Percentiles rank a stretch among this genome's conserved stretches.
phyloP scores from a whole-genome alignment of 2,329 filamentous ascomycete species.

The Apiospora sp. region DNA sequence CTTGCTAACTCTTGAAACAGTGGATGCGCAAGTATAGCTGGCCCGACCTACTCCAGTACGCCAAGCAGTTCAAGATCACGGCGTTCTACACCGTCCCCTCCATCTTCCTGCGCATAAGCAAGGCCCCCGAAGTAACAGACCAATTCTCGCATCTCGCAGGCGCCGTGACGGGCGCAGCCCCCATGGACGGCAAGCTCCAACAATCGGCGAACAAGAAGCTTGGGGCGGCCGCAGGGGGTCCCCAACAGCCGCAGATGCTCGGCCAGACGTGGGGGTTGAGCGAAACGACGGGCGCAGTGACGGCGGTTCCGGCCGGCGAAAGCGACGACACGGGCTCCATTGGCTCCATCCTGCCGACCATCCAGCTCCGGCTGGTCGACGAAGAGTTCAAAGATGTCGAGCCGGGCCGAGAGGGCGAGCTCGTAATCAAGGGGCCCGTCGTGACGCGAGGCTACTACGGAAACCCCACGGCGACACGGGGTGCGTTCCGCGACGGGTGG shows the following conservation, averaged over 20 bases:
- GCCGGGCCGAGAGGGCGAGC: constrained; percentile 60
- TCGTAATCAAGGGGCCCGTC: constrained; percentile 75
- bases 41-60: constrained; percentile 58
- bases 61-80: constrained; percentile 56
- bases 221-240: constrained; percentile 37
- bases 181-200: constrained; percentile 62
- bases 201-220: constrained; percentile 57
- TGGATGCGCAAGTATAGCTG: constrained; percentile 70
- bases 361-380: constrained; percentile 46
- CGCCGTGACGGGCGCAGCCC: constrained; percentile 61
- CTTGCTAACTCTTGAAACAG: constrained; percentile 43
- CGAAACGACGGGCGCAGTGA: constrained; percentile 59
- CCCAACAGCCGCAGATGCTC: constrained; percentile 44
- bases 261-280: constrained; percentile 64
- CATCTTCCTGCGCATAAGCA: constrained; percentile 66
- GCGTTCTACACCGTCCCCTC: constrained; percentile 66
- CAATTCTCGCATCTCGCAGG: constrained; percentile 58
- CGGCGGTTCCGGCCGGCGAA: constrained; percentile 49
- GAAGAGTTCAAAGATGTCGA: constrained; percentile 49
- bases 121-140: constrained; percentile 59
- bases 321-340: constrained; percentile 57
- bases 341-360: constrained; percentile 49
- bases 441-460: constrained; percentile 76
- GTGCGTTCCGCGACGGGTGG: constrained; percentile 67
- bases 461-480: constrained; percentile 70